Evolutionary conservation across 768 basidiomycete species (phyloP).

Genomic region (Leccinum rimulosum): DNA sequence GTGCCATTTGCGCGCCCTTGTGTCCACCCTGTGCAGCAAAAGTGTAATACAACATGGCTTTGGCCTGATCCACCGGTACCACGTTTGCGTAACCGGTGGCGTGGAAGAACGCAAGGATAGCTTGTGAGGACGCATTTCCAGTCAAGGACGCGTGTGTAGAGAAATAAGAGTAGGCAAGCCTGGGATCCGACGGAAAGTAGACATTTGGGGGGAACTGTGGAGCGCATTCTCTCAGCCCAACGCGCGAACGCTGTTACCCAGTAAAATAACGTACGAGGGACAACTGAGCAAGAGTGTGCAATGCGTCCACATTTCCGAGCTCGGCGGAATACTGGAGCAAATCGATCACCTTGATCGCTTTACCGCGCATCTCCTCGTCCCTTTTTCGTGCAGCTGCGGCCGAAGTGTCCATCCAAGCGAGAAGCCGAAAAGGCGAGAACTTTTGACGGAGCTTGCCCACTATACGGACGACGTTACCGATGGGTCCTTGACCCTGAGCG

Average conservation of each 20-base stretch:
- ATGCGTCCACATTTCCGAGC: conserved; percentile 70
- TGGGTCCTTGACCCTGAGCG: conserved; percentile 72
- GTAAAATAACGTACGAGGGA: conserved; percentile 53
- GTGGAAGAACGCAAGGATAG: conserved; percentile 83
- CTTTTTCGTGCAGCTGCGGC: conserved; percentile 45
- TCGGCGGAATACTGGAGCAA: conserved; percentile 79
- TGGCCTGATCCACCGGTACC: conserved; percentile 65
- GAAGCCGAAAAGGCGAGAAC: conserved; percentile 45
- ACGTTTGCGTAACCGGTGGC: conserved; percentile 76
- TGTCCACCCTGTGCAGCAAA: conserved; percentile 89
- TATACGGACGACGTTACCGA: conserved; percentile 70
- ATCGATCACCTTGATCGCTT: conserved; percentile 80
- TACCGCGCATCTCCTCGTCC: conserved; percentile 65
- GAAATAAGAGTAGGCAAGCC: conserved; percentile 62
- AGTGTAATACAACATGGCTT: conserved; percentile 89
- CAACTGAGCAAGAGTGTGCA: conserved; percentile 64
- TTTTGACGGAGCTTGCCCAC: conserved; percentile 62
- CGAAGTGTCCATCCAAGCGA: conserved; percentile 42
- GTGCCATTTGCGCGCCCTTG: conserved; percentile 86
- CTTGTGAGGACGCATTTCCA: conserved; percentile 86
- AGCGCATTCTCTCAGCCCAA: not conserved
- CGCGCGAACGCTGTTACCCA: not conserved
- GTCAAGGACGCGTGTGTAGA: conserved; percentile 60
- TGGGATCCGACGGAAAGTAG: conserved; percentile 61
- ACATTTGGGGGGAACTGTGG: conserved; percentile 69